Evolutionary conservation across 1,284 basidiomycete species (phyloP), one percentile per base, ranked within the genome.

Genomic region (Trichosporon sp.): DNA sequence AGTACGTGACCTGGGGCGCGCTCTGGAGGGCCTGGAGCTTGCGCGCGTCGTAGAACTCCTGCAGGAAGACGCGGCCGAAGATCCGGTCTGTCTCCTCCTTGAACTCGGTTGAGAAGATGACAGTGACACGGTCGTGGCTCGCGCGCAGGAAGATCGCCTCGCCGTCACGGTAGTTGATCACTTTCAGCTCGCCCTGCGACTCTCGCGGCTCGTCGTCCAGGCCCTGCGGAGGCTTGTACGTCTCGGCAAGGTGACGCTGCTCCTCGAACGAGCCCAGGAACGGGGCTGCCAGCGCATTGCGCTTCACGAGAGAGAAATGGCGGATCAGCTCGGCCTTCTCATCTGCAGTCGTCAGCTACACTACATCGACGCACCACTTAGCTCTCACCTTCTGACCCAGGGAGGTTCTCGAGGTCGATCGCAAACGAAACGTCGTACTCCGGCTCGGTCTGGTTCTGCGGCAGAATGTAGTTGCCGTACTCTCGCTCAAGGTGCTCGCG

Each of bases 31-130:
- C 88, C 1, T 95, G 92, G 67, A 93, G 87, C 67, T 93, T 86
- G 64, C 95, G 86, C 9, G 96, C 95, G 82, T 99, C 96, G 52
- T 98, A 96, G 72, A 99, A 99, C 87, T 99, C 96, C 91, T 99
- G 96, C 65, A 99, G 82, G 83, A 99, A 99, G 6, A 99, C 91
- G 75, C 94, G 94, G 25, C 96, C 96, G 77, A 94, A 92, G 59
- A 98, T 91, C 62, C 93, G 87, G 81, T 99, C 96, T 6, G 95
- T 97, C 81, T 99, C 96, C 74, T 99, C 96, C 73, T 90, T 86
- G 83, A 99, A 99, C 54, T 94, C 86, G 11, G 96, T 99, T 4
- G 91, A 94, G 82, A 99, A 99, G 73, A 98, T 92, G 64, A 98
- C 92, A 0, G 96, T 99, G 59, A 99, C 95, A 66, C 96, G 89